A percentile compares a stretch with the other conserved stretches of the same genome.
Evolutionary conservation across 2,329 filamentous ascomycete species (phyloP).

Genomic region (Alternaria alternata): DNA sequence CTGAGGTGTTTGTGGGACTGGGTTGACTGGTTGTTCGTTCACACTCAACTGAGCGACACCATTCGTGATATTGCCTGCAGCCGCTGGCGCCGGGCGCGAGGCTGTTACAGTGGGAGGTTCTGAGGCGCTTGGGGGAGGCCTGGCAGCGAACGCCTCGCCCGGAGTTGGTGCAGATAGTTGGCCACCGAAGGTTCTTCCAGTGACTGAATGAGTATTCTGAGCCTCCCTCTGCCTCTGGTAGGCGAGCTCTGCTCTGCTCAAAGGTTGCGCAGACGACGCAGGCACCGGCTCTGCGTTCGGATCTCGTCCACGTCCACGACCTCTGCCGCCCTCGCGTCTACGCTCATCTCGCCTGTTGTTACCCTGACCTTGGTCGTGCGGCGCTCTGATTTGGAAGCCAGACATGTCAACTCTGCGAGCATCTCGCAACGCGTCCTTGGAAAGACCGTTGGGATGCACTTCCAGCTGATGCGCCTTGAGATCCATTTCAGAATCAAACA

Average conservation of each 20-base stretch:
- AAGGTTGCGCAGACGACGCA: slow-evolving; percentile 76
- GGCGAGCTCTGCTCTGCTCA: slow-evolving; percentile 86
- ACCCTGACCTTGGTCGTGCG: slow-evolving; percentile 66
- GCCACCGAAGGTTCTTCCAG: slow-evolving; percentile 83
- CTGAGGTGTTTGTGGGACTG: slow-evolving; percentile 65
- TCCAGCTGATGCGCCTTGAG: slow-evolving; percentile 91
- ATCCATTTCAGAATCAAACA: slow-evolving; percentile 94
- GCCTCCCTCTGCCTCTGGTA: slow-evolving; percentile 93
- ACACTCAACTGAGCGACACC: slow-evolving; percentile 30
- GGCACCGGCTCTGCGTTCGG: slow-evolving; percentile 85
- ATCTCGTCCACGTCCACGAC: slow-evolving; percentile 76
- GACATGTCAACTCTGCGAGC: slow-evolving; percentile 87
- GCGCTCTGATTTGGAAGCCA: slow-evolving; percentile 78
- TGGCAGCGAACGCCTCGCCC: slow-evolving; percentile 56
- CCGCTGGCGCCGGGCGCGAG: slow-evolving; percentile 39
- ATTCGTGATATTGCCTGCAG: slow-evolving; percentile 29
- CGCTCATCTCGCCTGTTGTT: slow-evolving; percentile 52
- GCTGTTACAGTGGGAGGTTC: slow-evolving; percentile 52
- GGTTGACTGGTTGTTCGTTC: slow-evolving; percentile 43
- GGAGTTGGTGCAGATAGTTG: slow-evolving; percentile 70
- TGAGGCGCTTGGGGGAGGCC: slow-evolving; percentile 53
- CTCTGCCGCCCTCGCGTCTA: slow-evolving; percentile 57
- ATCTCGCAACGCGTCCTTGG: slow-evolving; percentile 84
- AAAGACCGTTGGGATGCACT: slow-evolving; percentile 78
- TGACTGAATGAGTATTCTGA: slow-evolving; percentile 82